phyloP scores from a whole-genome alignment of 176 grass and related monocot genomes.

The Metroxylon sagu region DNA sequence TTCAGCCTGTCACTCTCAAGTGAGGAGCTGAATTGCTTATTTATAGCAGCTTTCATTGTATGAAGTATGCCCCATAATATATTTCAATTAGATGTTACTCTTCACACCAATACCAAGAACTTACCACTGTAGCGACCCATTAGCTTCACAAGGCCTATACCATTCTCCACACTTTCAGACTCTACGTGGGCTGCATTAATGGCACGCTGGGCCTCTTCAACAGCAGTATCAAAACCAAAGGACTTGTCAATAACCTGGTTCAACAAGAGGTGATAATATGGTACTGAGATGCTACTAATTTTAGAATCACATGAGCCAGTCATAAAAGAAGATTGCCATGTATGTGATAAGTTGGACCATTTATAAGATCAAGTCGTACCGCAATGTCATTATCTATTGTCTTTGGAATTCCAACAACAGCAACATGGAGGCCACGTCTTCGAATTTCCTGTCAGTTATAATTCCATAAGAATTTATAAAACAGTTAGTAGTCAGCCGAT shows the following conservation, averaged over 20 bases:
- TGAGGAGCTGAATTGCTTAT: no score
- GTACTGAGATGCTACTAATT: neutral
- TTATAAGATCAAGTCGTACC: conserved; percentile 10
- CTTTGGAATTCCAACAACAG: conserved; percentile 20
- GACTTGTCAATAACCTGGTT: conserved; percentile 94
- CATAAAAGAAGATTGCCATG: neutral
- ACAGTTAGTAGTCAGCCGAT: neutral
- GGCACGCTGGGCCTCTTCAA: conserved; percentile 96
- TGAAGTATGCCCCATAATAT: no score
- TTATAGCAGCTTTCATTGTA: no score
- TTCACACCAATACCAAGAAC: conserved; percentile 14
- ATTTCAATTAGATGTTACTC: no score
- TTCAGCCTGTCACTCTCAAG: no score
- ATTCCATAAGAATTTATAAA: neutral
- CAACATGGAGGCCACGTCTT: conserved; percentile 11
- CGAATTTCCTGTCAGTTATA: conserved; percentile 11
- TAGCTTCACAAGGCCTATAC: conserved; percentile 93
- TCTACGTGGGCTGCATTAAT: conserved; percentile 98
- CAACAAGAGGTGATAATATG: neutral
- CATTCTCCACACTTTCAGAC: conserved; percentile 84
- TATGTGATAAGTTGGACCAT: neutral
- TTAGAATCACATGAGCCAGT: neutral
- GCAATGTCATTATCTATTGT: conserved; percentile 24
- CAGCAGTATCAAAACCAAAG: conserved; percentile 95
- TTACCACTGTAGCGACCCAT: conserved; percentile 99